A percentile compares a stretch with the other conserved stretches of the same genome.
These are phyloP conservation scores for Lactarius hengduanensis DNA, from an alignment of 768 basidiomycete species.

Conservation along the genomic window DNA sequence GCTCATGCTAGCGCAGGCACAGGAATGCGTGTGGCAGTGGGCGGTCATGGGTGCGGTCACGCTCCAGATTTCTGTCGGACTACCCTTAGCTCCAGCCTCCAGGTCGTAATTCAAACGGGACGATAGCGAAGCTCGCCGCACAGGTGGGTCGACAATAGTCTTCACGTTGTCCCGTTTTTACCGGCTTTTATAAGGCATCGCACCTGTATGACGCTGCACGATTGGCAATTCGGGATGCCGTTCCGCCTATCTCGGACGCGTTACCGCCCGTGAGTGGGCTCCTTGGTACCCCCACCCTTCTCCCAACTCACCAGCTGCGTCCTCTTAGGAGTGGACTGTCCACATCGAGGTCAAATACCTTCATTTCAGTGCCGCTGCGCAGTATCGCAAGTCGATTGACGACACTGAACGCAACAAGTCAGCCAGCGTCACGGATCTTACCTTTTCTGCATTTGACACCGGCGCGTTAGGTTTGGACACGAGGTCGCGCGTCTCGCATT, in stretches of 20 bases:
- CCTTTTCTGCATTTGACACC: constrained; percentile 8
- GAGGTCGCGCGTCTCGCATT: constrained; percentile 77
- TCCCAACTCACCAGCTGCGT: not conserved
- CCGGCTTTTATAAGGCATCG: constrained; percentile 24
- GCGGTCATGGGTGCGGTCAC: constrained; percentile 67
- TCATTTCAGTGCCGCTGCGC: constrained; percentile 89
- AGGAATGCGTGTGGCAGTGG: constrained; percentile 96
- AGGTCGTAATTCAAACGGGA: constrained; percentile 28
- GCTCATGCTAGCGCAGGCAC: constrained; percentile 90
- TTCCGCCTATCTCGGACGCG: constrained; percentile 33
- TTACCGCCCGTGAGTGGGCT: constrained; percentile 54
- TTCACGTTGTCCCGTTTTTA: not conserved
- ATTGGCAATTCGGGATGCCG: constrained; percentile 25
- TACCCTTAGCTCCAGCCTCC: not conserved
- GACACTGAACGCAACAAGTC: constrained; percentile 78
- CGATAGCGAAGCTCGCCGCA: constrained; percentile 26
- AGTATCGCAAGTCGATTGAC: constrained; percentile 85
- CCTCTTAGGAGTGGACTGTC: constrained; percentile 65
- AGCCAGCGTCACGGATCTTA: constrained; percentile 31
- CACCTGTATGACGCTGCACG: constrained; percentile 24
- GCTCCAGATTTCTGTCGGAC: constrained; percentile 7
- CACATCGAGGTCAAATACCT: constrained; percentile 79
- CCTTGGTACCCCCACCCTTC: not conserved
- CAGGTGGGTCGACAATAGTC: constrained; percentile 12
- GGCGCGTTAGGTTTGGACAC: constrained; percentile 68